These are phyloP conservation scores for Chrysanthemum lavandulifolium DNA, from an alignment of 129 eudicot genomes.

Conservation along the genomic window DNA sequence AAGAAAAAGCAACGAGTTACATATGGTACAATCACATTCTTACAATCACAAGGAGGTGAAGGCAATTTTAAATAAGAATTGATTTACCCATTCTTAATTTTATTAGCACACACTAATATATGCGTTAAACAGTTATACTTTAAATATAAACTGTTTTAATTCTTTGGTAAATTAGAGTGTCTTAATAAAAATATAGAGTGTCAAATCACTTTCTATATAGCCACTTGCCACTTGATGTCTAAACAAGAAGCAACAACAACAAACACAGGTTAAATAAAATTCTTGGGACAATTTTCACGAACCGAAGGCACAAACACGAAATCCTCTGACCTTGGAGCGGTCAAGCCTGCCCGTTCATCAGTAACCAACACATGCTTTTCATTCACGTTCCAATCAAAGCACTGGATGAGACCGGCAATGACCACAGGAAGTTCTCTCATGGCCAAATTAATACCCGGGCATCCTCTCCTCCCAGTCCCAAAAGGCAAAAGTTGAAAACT, in stretches of 20 bases:
- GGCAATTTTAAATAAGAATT: neutral
- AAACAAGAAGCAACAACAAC: neutral
- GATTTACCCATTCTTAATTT: too few species aligned
- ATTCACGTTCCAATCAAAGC: conserved; percentile 53
- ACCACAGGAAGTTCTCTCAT: conserved; percentile 38
- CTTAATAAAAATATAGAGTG: too few species aligned
- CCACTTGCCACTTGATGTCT: too few species aligned
- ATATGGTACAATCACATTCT: too few species aligned
- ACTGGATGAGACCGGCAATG: conserved; percentile 44
- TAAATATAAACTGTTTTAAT: too few species aligned
- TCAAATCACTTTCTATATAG: too few species aligned
- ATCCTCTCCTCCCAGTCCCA: conserved; percentile 57
- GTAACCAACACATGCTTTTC: conserved; percentile 22
- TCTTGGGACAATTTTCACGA: conserved; percentile 6
- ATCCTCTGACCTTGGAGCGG: conserved; percentile 56
- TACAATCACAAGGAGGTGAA: neutral
- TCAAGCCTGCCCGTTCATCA: conserved; percentile 49
- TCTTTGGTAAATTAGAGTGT: too few species aligned
- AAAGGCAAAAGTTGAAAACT: conserved; percentile 54
- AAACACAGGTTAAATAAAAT: neutral
- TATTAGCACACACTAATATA: too few species aligned
- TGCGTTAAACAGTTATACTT: too few species aligned
- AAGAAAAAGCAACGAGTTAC: too few species aligned
- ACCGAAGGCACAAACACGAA: conserved; percentile 36
- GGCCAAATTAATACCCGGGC: conserved; percentile 51